phyloP scores from a whole-genome alignment of 441 rosid species.

The Kokia cookei region DNA sequence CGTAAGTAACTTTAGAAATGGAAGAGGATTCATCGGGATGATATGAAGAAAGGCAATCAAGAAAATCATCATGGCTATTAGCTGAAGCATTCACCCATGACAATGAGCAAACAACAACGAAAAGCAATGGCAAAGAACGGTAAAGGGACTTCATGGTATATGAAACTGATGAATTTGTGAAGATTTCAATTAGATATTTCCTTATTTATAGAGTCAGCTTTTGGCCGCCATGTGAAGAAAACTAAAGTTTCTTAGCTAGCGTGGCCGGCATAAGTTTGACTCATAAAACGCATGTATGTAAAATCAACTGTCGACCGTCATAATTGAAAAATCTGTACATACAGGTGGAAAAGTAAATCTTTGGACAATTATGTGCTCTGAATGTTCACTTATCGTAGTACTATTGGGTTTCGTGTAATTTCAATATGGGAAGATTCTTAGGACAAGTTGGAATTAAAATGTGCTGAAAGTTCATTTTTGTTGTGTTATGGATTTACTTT shows the following conservation, averaged over 20 bases:
- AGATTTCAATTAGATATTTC: not conserved
- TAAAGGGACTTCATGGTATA: not conserved
- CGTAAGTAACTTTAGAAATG: slow-evolving; percentile 12
- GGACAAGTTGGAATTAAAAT: too few relatives aligned
- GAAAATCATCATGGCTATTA: not conserved
- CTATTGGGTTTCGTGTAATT: too few relatives aligned
- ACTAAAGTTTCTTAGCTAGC: not conserved
- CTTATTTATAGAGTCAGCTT: not conserved
- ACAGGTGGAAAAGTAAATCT: too few relatives aligned
- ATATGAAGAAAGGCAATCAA: slow-evolving; percentile 18
- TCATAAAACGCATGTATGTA: too few relatives aligned
- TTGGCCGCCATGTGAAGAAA: not conserved
- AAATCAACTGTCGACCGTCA: not conserved
- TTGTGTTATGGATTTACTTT: too few relatives aligned
- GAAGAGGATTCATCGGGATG: slow-evolving; percentile 21
- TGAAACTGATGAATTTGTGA: not conserved
- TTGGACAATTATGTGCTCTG: too few relatives aligned
- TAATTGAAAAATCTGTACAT: too few relatives aligned
- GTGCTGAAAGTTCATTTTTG: too few relatives aligned
- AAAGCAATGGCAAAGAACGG: not conserved
- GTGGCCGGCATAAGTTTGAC: not conserved
- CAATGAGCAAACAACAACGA: not conserved
- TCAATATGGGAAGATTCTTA: too few relatives aligned
- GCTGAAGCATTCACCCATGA: not conserved
- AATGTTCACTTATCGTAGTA: too few relatives aligned